Evolutionary conservation across 306 rosid species (phyloP), one percentile per base, ranked within the genome.

Genomic region (Dicorynia guianensis): DNA sequence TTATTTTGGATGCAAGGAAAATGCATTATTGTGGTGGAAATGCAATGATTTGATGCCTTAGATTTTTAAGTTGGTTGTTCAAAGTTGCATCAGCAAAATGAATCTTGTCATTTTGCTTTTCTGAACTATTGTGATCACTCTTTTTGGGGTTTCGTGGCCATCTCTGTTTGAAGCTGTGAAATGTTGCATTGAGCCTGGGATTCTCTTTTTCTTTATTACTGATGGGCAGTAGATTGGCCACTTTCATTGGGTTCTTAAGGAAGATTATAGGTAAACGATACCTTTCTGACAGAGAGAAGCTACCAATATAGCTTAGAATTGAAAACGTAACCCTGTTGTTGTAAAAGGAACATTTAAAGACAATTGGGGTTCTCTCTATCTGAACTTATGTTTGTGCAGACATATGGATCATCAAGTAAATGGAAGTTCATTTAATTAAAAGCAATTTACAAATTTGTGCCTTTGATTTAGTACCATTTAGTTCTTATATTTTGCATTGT

Each of bases 361-460:
- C 52, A 2, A 34, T 33, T 3, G 4, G 7, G 48, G 18, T 36
- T 5, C 18, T 54, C 7, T 57, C 47, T 57, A 57, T 43, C 17
- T 43, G 6, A 57, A 30, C 33, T 1, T 4, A 15, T 33, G 55
- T 76, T 47, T 44, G 30, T 17, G 36, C 39, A 12, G 64, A 42
- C 64, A n/a, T 77, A 4, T 79, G 64, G 57, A 57, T 65, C 18
- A 49, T n/a, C 55, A n/a, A n/a, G 14, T 1, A 49, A 49, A 12
- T 5, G 8, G 8, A 49, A 49, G 55, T 49, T 49, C 2, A n/a
- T 14, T n/a, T 7, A 49, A 49, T 18, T 4, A n/a, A 49, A n/a
- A 8, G 55, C 19, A 49, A 12, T 49, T 25, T 8, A 4, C 6
- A 49, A 49, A 14, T 12, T 49, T 49, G n/a, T 49, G 17, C 55